Evolutionary conservation across 768 basidiomycete genomes (phyloP).

Genomic region (Leccinellum albellum): DNA sequence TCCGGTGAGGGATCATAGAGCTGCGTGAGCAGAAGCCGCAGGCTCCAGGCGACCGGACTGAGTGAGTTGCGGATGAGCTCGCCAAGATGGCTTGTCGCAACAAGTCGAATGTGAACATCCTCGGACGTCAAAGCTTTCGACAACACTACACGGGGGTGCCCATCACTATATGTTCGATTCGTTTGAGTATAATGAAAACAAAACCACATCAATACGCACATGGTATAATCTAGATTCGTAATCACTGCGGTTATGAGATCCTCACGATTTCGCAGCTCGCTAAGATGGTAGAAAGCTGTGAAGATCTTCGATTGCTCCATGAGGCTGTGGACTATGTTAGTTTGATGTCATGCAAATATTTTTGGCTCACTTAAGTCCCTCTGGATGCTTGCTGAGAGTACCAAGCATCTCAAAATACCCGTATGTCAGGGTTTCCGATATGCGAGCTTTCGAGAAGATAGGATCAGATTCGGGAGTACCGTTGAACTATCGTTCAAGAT

Average conservation of each 20-base stretch:
- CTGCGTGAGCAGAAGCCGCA: conserved; percentile 90
- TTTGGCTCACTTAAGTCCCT: conserved; percentile 78
- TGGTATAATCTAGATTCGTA: conserved; percentile 86
- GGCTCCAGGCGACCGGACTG: conserved; percentile 78
- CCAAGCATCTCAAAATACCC: conserved; percentile 98
- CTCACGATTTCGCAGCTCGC: conserved; percentile 85
- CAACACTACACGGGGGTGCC: conserved; percentile 88
- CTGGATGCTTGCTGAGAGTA: conserved; percentile 78
- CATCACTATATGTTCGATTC: conserved; percentile 58
- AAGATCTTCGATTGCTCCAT: conserved; percentile 91
- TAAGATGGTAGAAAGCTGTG: conserved; percentile 93
- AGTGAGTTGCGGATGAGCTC: conserved; percentile 63
- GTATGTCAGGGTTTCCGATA: conserved; percentile 78
- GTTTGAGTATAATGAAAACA: conserved; percentile 2
- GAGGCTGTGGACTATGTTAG: conserved; percentile 45
- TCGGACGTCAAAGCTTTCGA: conserved; percentile 94
- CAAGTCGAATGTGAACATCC: conserved; percentile 84
- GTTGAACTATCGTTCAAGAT: conserved; percentile 51
- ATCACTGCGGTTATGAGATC: conserved; percentile 90
- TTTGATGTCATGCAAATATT: neutral
- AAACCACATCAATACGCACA: conserved; percentile 45
- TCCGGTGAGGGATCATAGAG: conserved; percentile 90
- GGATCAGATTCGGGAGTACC: conserved; percentile 70
- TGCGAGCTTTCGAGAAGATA: conserved; percentile 78
- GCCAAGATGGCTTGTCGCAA: conserved; percentile 85